A percentile compares a stretch with the other conserved stretches of the same genome.
These are phyloP conservation scores for Colletotrichum noveboracense DNA, from an alignment of 2,329 filamentous ascomycete genomes.

Conservation along the genomic window DNA sequence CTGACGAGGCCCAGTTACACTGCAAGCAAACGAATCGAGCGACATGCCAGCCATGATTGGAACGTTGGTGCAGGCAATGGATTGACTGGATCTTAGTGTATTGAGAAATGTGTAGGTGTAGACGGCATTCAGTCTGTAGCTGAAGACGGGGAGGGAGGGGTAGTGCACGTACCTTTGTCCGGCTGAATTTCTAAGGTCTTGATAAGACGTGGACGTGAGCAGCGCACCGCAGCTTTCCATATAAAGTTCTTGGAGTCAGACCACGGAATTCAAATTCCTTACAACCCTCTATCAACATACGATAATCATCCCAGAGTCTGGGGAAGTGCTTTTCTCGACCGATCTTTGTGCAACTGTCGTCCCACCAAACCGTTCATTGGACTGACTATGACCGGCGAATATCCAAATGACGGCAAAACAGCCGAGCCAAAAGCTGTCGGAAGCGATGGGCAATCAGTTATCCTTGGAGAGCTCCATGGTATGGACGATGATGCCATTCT, in stretches of 20 bases:
- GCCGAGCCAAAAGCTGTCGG: background rate
- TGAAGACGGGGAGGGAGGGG: background rate
- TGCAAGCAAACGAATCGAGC: background rate
- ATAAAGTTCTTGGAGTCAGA: background rate
- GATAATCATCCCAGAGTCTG: background rate
- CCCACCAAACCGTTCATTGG: background rate
- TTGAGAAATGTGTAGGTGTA: background rate
- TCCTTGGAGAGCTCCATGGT: background rate
- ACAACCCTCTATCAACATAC: background rate
- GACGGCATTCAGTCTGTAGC: background rate
- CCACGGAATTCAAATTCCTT: background rate
- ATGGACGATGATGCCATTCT: conserved; percentile 22
- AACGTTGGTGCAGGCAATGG: background rate
- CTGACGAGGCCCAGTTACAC: background rate
- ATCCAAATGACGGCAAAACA: background rate
- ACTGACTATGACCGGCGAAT: background rate
- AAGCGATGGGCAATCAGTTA: background rate
- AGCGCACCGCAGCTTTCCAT: background rate
- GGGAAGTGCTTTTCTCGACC: background rate
- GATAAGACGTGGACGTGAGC: background rate
- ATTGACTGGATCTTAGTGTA: background rate
- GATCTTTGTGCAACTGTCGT: background rate
- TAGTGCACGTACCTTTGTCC: background rate
- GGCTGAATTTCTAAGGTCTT: background rate
- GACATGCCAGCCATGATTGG: background rate